These are phyloP conservation scores for Eucalyptus sp. DNA, from an alignment of 345 rosid species.

Conservation along the genomic window DNA sequence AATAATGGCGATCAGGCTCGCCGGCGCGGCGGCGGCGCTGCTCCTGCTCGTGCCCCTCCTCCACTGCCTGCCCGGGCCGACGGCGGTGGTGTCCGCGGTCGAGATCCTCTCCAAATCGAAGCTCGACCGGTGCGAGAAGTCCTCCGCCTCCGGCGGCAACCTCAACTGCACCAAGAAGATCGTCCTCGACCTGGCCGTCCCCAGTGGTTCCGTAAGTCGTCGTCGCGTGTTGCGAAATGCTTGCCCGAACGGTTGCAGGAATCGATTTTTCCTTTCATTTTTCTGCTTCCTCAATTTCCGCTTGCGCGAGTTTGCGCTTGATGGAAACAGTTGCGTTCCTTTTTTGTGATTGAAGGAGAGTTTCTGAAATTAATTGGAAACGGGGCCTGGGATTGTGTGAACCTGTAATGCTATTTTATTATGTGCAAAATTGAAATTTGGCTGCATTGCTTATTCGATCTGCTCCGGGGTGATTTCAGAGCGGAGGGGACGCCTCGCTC, in stretches of 20 bases:
- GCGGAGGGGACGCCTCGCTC: slow-evolving; percentile 84
- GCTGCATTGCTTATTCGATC: neutral
- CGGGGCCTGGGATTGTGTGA: neutral
- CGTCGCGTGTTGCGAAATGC: neutral
- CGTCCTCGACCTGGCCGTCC: slow-evolving; percentile 52
- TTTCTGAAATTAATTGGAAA: neutral
- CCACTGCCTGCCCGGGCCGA: neutral
- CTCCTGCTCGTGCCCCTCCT: neutral
- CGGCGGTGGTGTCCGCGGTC: neutral
- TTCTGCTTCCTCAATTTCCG: neutral
- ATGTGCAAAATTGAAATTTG: neutral
- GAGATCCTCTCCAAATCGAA: slow-evolving; percentile 68
- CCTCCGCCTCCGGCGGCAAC: slow-evolving; percentile 4
- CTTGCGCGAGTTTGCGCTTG: neutral
- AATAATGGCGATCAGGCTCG: neutral
- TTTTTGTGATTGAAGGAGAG: neutral
- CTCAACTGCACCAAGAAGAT: slow-evolving; percentile 51
- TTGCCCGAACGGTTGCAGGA: neutral
- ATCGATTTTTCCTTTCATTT: neutral
- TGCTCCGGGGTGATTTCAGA: slow-evolving; percentile 14
- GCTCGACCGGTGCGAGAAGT: slow-evolving; percentile 46
- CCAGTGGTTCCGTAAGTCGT: slow-evolving; percentile 49
- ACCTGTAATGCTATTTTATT: neutral
- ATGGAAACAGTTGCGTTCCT: neutral
- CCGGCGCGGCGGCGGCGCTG: neutral